A percentile compares a stretch with the other conserved stretches of the same genome.
These are phyloP conservation scores for Hibiscus trionum DNA, from an alignment of 345 rosid species.

Conservation along the genomic window DNA sequence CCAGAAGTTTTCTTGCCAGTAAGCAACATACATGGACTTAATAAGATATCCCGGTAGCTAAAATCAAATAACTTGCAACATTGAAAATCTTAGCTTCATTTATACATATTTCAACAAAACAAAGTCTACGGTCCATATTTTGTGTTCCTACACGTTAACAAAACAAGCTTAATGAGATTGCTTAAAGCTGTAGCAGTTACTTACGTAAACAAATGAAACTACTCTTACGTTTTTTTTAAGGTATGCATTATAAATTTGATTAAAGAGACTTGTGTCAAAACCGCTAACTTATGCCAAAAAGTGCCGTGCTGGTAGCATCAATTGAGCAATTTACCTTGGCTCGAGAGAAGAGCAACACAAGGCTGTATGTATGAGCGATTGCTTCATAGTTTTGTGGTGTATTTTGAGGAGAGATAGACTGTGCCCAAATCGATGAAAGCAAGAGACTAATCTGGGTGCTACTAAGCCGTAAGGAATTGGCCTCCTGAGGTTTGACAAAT, in stretches of 20 bases:
- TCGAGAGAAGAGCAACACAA: conserved; percentile 80
- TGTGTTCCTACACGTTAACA: not conserved
- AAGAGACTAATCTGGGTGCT: conserved; percentile 87
- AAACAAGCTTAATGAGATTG: not conserved
- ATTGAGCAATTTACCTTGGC: conserved; percentile 53
- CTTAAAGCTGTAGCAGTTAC: too few relatives aligned
- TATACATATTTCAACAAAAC: not conserved
- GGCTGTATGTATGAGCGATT: conserved; percentile 84
- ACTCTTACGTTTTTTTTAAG: not conserved
- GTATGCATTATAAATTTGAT: not conserved
- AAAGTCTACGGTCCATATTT: not conserved
- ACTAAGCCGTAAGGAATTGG: conserved; percentile 66
- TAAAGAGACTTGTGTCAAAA: not conserved
- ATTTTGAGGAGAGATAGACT: conserved; percentile 81
- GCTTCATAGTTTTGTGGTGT: conserved; percentile 87
- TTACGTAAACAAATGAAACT: too few relatives aligned
- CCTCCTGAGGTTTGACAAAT: conserved; percentile 41
- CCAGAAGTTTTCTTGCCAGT: not conserved
- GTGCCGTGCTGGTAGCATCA: conserved; percentile 5
- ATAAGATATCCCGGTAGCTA: not conserved
- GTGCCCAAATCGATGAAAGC: conserved; percentile 93
- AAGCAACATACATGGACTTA: not conserved
- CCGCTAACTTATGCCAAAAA: not conserved
- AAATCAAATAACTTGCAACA: not conserved
- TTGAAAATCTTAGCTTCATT: not conserved